phyloP scores from a whole-genome alignment of 2,329 filamentous ascomycete species.

The Curvularia sp. region DNA sequence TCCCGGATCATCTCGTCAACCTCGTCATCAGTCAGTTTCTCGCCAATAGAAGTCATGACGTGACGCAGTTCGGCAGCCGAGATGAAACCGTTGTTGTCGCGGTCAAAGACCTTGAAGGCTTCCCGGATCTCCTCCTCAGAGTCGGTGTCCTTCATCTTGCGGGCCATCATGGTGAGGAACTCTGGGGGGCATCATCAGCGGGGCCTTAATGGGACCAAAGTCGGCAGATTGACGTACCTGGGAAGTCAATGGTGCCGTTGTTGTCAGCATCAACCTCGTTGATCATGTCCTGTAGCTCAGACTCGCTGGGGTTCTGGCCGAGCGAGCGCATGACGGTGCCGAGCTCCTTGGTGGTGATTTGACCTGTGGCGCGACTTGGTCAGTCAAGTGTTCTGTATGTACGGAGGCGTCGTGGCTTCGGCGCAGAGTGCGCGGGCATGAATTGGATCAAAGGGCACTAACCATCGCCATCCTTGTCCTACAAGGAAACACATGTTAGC shows the following conservation, averaged over 20 bases:
- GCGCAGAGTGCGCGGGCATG: slow-evolving; percentile 6
- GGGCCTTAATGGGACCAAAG: not conserved
- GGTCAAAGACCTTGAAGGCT: slow-evolving; percentile 72
- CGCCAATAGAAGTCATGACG: slow-evolving; percentile 70
- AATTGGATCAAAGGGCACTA: slow-evolving; percentile 33
- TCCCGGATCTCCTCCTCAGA: slow-evolving; percentile 70
- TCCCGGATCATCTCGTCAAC: slow-evolving; percentile 71
- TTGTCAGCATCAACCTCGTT: slow-evolving; percentile 70
- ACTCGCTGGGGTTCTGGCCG: slow-evolving; percentile 68
- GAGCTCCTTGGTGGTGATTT: slow-evolving; percentile 70
- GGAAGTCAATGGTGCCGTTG: slow-evolving; percentile 71
- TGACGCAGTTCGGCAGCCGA: slow-evolving; percentile 67
- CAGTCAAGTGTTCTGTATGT: slow-evolving; percentile 28
- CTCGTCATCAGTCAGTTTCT: slow-evolving; percentile 68
- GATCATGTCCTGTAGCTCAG: slow-evolving; percentile 71
- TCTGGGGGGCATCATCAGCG: slow-evolving; percentile 51
- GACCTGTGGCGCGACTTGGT: slow-evolving; percentile 54
- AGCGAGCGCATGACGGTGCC: slow-evolving; percentile 70
- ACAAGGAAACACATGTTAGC: slow-evolving; percentile 37
- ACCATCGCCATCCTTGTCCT: slow-evolving; percentile 68
- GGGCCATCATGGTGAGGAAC: slow-evolving; percentile 72
- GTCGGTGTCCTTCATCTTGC: slow-evolving; percentile 67
- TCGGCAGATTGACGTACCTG: slow-evolving; percentile 53
- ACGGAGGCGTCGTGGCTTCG: slow-evolving; percentile 2
- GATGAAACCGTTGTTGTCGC: slow-evolving; percentile 71